phyloP scores from a whole-genome alignment of 768 basidiomycete species.

The Coprinopsis cinerea region DNA sequence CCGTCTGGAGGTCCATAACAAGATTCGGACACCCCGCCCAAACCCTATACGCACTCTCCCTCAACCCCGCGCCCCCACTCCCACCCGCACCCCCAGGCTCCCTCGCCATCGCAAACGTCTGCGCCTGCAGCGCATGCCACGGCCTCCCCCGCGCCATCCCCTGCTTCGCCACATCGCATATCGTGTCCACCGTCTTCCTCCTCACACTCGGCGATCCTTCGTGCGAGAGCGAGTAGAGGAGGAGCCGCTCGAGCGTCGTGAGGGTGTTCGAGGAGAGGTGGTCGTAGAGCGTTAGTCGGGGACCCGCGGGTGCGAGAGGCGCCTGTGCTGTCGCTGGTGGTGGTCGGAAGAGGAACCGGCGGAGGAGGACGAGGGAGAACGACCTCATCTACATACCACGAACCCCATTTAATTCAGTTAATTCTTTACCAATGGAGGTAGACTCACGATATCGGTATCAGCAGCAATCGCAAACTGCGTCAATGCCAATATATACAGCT shows the following conservation, averaged over 20 bases:
- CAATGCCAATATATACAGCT: conserved; percentile 72
- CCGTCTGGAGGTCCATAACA: conserved; percentile 69
- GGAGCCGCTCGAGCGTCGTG: conserved; percentile 61
- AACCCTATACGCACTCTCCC: conserved; percentile 64
- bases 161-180: conserved; percentile 70
- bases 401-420: conserved; percentile 8
- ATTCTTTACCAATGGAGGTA: background rate
- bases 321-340: conserved; percentile 25
- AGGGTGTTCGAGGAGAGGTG: conserved; percentile 64
- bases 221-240: conserved; percentile 62
- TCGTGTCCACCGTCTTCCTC: conserved; percentile 67
- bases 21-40: conserved; percentile 73
- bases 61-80: conserved; percentile 23
- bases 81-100: conserved; percentile 18
- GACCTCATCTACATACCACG: conserved; percentile 66
- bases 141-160: conserved; percentile 71
- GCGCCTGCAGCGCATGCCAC: conserved; percentile 77
- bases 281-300: conserved; percentile 66
- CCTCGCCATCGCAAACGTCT: conserved; percentile 62
- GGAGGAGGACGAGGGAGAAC: conserved; percentile 75
- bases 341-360: conserved; percentile 70
- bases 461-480: conserved; percentile 74
- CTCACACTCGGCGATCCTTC: conserved; percentile 57
- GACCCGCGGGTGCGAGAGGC: conserved; percentile 13
- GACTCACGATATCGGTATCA: conserved; percentile 73